These are phyloP conservation scores for Staphylotrichum tortipilum DNA, from an alignment of 495 filamentous ascomycete genomes.

Conservation along the genomic window DNA sequence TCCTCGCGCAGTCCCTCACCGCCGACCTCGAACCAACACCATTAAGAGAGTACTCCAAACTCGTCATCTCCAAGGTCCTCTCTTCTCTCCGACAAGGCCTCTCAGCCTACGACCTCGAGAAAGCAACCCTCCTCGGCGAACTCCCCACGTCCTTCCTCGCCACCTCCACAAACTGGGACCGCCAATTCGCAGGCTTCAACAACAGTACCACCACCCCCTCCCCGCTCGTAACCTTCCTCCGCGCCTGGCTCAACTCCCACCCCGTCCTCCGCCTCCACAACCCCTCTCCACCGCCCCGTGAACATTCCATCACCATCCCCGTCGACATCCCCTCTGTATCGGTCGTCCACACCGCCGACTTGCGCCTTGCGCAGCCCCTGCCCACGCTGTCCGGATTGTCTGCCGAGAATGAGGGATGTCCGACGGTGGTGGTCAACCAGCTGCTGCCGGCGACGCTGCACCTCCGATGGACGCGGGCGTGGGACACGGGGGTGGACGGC, in stretches of 20 bases:
- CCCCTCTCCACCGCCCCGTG: background rate
- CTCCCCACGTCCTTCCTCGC: conserved; percentile 34
- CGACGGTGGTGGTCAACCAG: conserved; percentile 54
- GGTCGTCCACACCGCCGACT: conserved; percentile 74
- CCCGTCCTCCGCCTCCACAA: conserved; percentile 25
- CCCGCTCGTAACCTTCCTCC: conserved; percentile 27
- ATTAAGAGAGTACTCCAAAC: conserved; percentile 37
- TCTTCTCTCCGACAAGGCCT: conserved; percentile 43
- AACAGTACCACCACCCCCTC: conserved; percentile 18
- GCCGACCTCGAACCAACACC: conserved; percentile 32
- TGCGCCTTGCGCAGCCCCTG: conserved; percentile 44
- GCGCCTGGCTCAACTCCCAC: conserved; percentile 30
- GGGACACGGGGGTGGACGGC: conserved; percentile 45
- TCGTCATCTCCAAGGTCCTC: conserved; percentile 43
- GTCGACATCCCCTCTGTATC: conserved; percentile 83
- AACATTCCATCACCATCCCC: conserved; percentile 50
- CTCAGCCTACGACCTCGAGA: conserved; percentile 53
- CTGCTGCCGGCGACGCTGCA: conserved; percentile 60
- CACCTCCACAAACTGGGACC: conserved; percentile 31
- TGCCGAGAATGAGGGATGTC: conserved; percentile 9
- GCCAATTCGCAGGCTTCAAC: conserved; percentile 34
- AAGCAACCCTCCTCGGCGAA: conserved; percentile 44
- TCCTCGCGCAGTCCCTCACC: conserved; percentile 32
- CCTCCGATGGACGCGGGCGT: conserved; percentile 69
- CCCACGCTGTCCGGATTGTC: conserved; percentile 16